Base-by-base conservation (phyloP, 1,139 yeast species). In the Magnusiomyces ingens region DNA sequence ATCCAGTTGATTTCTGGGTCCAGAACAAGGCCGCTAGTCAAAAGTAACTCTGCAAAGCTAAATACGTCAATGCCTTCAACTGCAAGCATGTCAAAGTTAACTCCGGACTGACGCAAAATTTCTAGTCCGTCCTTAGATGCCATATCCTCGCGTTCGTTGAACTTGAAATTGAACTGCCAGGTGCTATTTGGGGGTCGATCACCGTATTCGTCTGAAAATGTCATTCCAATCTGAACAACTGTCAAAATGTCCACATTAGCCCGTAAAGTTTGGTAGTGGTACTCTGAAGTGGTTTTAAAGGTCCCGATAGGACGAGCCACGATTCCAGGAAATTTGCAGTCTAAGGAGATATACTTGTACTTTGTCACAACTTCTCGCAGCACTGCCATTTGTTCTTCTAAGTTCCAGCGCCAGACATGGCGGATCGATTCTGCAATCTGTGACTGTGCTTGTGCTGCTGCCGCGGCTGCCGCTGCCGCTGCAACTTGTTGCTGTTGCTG, bases 261-360 rank as follows among this genome's bases (percentile, higher is more conserved):
- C 64, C 99, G 79, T 71, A 93, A 78, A 0, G 98, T 93, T 70
- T 93, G 99, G 67, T 93, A 93, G 69, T 93, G 98, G 69, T 90
- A 93, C 68, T 93, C 99, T 32, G 88, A 79, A 13, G 94, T 86
- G 10, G 94, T 82, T 63, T 89, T 83, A 71, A 93, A 93, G 11
- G 90, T 82, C n/a, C 99, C 99, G 58, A 93, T 88, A 12, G 99
- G 99, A 61, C 99, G 79, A 1, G 96, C 96, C 26, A 93, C 87
- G 37, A 94, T 88, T 0, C 99, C 99, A 0, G 97, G 97, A 66
- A 93, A 90, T 68, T 93, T 97, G 56, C 95, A 91, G 63, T 91
- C 84, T 54, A 73, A 64, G 1, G 96, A 82, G 19, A 90, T 80
- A 64, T 79, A 80, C 52, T 85, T 81, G 63, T 84, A 85, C 57